Percentiles rank a stretch among this genome's conserved stretches.
These are phyloP conservation scores for Ampelocalamus luodianensis DNA, from an alignment of 176 grass and related monocot genomes.

Conservation along the genomic window DNA sequence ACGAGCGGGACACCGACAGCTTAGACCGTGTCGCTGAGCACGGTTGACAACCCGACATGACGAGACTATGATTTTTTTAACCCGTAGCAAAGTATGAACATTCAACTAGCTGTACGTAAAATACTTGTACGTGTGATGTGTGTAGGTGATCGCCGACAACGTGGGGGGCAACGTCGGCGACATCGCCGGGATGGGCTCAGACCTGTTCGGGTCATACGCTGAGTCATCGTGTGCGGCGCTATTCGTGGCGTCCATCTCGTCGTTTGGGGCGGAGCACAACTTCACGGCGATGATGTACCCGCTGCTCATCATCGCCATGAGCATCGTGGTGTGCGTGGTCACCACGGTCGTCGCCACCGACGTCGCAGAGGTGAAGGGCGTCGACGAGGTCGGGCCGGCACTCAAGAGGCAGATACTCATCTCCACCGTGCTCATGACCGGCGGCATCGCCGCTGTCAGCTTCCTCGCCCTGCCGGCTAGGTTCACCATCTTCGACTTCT, in stretches of 20 bases:
- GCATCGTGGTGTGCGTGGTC: constrained; percentile 61
- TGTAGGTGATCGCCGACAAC: constrained; percentile 87
- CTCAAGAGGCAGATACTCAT: constrained; percentile 74
- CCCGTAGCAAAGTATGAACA: too few species aligned
- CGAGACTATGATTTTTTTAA: too few species aligned
- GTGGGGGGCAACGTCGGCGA: constrained; percentile 92
- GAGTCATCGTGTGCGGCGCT: constrained; percentile 87
- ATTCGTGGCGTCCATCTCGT: constrained; percentile 80
- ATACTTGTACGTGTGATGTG: not conserved
- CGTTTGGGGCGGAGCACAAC: constrained; percentile 62
- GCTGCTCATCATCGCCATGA: constrained; percentile 63
- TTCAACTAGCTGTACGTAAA: too few species aligned
- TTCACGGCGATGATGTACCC: constrained; percentile 68
- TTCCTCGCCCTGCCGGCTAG: constrained; percentile 53
- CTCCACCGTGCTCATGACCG: constrained; percentile 82
- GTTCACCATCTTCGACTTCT: constrained; percentile 81
- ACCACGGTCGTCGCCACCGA: constrained; percentile 73
- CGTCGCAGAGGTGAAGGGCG: constrained; percentile 24
- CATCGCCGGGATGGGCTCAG: constrained; percentile 91
- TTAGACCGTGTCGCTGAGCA: too few species aligned
- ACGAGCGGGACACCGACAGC: too few species aligned
- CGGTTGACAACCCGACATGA: too few species aligned
- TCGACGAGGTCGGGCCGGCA: constrained; percentile 41
- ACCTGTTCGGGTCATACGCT: constrained; percentile 93
- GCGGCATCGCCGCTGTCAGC: constrained; percentile 49